phyloP scores from a whole-genome alignment of 805 yeast genomes.

The Ogataea angusta region DNA sequence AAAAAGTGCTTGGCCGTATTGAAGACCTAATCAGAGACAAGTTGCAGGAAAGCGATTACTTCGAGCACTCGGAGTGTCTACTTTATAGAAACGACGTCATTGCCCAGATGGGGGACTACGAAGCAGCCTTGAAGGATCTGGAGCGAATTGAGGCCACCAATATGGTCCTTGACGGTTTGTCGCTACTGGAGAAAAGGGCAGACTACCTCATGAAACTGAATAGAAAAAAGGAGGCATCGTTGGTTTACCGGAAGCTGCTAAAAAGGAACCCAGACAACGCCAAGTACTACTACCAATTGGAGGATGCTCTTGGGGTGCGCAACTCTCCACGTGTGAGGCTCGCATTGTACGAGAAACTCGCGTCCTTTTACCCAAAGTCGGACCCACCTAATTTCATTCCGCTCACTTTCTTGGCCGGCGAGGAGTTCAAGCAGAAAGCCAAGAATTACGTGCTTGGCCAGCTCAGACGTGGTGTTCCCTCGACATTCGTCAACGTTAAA shows the following conservation, averaged over 20 bases:
- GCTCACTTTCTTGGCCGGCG: slow-evolving; percentile 62
- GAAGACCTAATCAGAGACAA: slow-evolving; percentile 73
- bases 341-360: slow-evolving; percentile 62
- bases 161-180: slow-evolving; percentile 52
- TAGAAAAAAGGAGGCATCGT: slow-evolving; percentile 58
- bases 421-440: slow-evolving; percentile 42
- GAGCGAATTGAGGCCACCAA: slow-evolving; percentile 49
- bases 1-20: slow-evolving; percentile 66
- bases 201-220: slow-evolving; percentile 58
- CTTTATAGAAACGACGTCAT: slow-evolving; percentile 70
- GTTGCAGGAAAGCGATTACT: slow-evolving; percentile 59
- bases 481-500: slow-evolving; percentile 82
- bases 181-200: slow-evolving; percentile 66
- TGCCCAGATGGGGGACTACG: slow-evolving; percentile 57
- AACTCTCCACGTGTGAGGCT: slow-evolving; percentile 48
- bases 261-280: slow-evolving; percentile 83
- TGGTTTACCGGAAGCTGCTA: slow-evolving; percentile 63
- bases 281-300: slow-evolving; percentile 63
- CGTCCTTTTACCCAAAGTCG: slow-evolving; percentile 72
- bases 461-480: slow-evolving; percentile 81
- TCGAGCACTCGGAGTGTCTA: slow-evolving; percentile 78
- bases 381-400: slow-evolving; percentile 82
- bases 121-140: slow-evolving; percentile 61
- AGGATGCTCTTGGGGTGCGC: slow-evolving; percentile 55
- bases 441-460: slow-evolving; percentile 55